Conservation (phyloP, 176 grass and related monocot genomes). For the Rhynchospora breviuscula region DNA sequence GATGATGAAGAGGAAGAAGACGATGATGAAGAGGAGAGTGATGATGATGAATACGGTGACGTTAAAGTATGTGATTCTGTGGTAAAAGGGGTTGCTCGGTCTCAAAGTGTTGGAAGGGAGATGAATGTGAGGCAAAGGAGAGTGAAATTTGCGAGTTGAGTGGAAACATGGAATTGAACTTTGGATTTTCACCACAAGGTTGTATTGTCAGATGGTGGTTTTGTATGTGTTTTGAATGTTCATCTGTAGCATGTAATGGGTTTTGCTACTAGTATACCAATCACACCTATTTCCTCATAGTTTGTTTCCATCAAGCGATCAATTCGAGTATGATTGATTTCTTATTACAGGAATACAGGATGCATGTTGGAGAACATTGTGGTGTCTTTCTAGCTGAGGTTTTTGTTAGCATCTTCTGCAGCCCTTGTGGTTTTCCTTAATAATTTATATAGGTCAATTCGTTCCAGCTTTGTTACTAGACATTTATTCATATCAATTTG, state of each 20-base stretch:
- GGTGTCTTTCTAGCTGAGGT: not conserved
- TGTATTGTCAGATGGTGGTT: not conserved
- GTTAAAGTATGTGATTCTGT: not conserved
- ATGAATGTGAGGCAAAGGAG: not conserved
- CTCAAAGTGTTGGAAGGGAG: not conserved
- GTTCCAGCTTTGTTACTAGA: not conserved
- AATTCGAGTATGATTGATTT: not conserved
- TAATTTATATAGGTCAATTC: not conserved
- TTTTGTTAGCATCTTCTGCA: not conserved
- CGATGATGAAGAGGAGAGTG: not conserved
- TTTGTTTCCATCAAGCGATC: not conserved
- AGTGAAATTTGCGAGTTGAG: not conserved
- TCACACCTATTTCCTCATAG: not conserved
- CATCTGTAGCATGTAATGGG: not conserved
- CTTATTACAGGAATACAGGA: not conserved
- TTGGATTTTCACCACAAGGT: not conserved
- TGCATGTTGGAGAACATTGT: not conserved
- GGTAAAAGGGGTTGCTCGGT: not conserved
- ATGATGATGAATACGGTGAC: not conserved
- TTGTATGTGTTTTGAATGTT: not conserved
- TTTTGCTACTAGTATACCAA: not conserved
- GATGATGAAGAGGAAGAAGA: constrained; percentile 1
- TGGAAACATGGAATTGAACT: not conserved
- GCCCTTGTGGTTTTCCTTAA: not conserved
- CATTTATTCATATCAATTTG: not conserved